Conservation (phyloP, 768 basidiomycete species). For the Tremella mesenterica region DNA sequence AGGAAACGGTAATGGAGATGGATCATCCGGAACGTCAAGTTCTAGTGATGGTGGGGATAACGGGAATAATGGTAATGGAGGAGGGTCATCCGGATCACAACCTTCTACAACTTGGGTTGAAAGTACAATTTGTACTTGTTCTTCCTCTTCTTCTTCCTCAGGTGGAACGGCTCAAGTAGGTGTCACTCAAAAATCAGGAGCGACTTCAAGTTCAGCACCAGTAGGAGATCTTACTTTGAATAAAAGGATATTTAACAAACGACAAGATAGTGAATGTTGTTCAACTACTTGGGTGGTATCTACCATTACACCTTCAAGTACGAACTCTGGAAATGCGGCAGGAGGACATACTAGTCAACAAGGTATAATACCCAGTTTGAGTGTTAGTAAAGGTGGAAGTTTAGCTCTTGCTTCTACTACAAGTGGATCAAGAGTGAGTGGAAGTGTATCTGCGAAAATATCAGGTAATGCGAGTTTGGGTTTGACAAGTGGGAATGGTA, state of each 20-base stretch:
- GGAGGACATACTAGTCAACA: neutral
- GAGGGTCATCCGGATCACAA: neutral
- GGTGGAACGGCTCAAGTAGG: slow-evolving; percentile 20
- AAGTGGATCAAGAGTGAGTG: too few relatives aligned
- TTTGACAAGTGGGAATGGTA: neutral
- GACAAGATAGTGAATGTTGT: slow-evolving; percentile 32
- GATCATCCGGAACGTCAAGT: slow-evolving; percentile 1
- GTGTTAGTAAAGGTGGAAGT: neutral
- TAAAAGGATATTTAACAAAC: slow-evolving; percentile 17
- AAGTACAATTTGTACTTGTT: slow-evolving; percentile 12
- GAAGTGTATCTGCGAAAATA: neutral
- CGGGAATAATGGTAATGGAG: neutral
- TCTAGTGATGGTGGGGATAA: neutral
- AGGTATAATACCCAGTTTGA: neutral
- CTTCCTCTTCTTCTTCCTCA: neutral
- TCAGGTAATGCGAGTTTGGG: neutral
- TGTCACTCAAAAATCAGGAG: slow-evolving; percentile 13
- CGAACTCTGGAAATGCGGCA: too few relatives aligned
- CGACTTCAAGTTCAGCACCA: too few relatives aligned
- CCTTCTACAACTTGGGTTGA: slow-evolving; percentile 13
- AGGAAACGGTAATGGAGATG: neutral
- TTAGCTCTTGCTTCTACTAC: too few relatives aligned
- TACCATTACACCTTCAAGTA: neutral
- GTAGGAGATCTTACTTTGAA: too few relatives aligned
- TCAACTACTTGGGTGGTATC: slow-evolving; percentile 27